Base-by-base conservation (phyloP, 495 filamentous ascomycete genomes). In the Talaromyces proteolyticus region DNA sequence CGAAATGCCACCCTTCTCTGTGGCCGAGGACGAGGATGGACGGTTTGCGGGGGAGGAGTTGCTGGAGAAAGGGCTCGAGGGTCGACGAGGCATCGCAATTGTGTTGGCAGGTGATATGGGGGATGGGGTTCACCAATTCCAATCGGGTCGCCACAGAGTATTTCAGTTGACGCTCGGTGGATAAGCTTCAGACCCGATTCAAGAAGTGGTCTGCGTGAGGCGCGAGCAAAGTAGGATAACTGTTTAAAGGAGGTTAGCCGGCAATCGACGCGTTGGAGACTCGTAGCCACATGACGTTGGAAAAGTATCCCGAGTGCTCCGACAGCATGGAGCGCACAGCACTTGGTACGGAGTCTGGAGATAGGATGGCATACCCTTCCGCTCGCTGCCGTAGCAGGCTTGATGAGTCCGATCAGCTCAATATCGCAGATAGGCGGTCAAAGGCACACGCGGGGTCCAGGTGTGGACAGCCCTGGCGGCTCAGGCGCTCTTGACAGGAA, bases 1-100 rank as follows among this genome's bases (percentile, higher is more conserved):
- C 50, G 66, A 57, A 53, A 65, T 62, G 49, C 72, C 71, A 58
- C 64, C 65, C 64, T 77, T 78, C 63, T 75, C 77, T 50, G 67
- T 57, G 47, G 73, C 59, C 51, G 77, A 62, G 17, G 67, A 65
- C 53, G 62, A 67, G 57, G 74, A 70, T 47, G 74, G 60, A 29
- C 69, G 59, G 57, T 61, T 70, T 46, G 66, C 59, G 53, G 72
- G 60, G 52, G 71, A 61, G 56, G 69, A 67, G 65, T 62, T 66
- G 41, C 42, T 57, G 46, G 70, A 64, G 57, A 74, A 75, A 58
- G 71, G 69, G 59, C 65, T 76, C 52, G 68, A 62, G 50, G 71
- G 68, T 69, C 72, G 74, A 68, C 74, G 74, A 75, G 74, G 75
- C 77, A 80, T 79, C 61, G 68, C 72, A 74, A 56, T n/a, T n/a